Percentiles rank a stretch among this genome's conserved stretches.
phyloP scores from a whole-genome alignment of 2,329 filamentous ascomycete genomes.

The Immersiporthe knoxdaviesiana region DNA sequence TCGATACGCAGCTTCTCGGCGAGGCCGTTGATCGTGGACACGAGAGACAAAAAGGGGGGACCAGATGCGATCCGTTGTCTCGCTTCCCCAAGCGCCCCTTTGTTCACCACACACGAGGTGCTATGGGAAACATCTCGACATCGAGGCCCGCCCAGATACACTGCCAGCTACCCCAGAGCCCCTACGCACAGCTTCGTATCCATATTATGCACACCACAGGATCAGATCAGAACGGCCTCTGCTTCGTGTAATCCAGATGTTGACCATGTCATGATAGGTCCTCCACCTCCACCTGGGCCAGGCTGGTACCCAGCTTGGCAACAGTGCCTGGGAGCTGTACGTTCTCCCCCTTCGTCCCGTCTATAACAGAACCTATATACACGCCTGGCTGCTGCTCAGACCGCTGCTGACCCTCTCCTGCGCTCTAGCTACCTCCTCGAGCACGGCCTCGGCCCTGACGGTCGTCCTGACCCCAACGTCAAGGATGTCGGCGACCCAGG shows the following conservation, averaged over 20 bases:
- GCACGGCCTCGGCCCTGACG: slow-evolving; percentile 69
- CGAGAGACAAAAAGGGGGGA: not conserved
- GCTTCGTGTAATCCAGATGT: slow-evolving; percentile 7
- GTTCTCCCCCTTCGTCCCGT: slow-evolving; percentile 40
- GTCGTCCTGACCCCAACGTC: slow-evolving; percentile 63
- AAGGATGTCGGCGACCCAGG: slow-evolving; percentile 64
- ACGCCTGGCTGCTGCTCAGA: slow-evolving; percentile 30
- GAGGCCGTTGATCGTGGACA: not conserved
- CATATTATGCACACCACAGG: not conserved
- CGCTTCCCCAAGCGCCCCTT: not conserved
- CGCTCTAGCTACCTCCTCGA: slow-evolving; percentile 68
- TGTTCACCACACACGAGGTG: not conserved
- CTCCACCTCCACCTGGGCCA: slow-evolving; percentile 68
- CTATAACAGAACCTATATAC: not conserved
- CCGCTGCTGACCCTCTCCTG: slow-evolving; percentile 31
- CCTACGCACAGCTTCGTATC: not conserved
- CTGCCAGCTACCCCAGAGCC: not conserved
- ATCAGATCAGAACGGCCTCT: not conserved
- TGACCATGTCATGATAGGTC: slow-evolving; percentile 47
- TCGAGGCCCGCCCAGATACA: not conserved
- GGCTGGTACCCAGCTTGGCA: slow-evolving; percentile 74
- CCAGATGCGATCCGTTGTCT: slow-evolving; percentile 4
- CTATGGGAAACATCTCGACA: not conserved
- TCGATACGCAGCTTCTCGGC: not conserved
- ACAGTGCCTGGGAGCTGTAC: slow-evolving; percentile 78